Percentiles rank a stretch among this genome's conserved stretches.
Evolutionary conservation across 2,329 filamentous ascomycete species (phyloP).

Genomic region (Macrophomina tecta): DNA sequence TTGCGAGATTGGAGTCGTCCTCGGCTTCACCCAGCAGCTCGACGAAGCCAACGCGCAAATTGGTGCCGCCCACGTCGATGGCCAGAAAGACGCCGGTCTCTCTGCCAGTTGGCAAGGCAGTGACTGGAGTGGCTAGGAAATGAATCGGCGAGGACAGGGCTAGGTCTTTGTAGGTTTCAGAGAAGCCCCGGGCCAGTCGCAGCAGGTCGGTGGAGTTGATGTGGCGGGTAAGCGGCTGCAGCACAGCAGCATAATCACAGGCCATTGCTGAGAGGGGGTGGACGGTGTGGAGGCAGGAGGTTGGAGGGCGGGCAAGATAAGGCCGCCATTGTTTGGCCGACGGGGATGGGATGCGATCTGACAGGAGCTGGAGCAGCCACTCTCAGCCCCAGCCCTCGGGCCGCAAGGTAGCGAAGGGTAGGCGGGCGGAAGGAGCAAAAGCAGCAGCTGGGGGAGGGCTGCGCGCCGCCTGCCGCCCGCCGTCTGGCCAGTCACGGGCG

Average conservation of each 20-base stretch:
- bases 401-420: background rate
- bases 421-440: constrained; percentile 5
- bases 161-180: constrained; percentile 42
- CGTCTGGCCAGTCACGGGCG: no score
- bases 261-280: constrained; percentile 4
- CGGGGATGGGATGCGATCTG: background rate
- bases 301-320: background rate
- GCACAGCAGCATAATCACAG: constrained; percentile 12
- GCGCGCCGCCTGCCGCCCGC: background rate
- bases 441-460: background rate
- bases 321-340: background rate
- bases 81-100: constrained; percentile 64
- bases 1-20: constrained; percentile 36
- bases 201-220: constrained; percentile 41
- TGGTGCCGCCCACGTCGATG: constrained; percentile 67
- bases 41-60: constrained; percentile 71
- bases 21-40: constrained; percentile 60
- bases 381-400: background rate
- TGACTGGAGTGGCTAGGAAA: constrained; percentile 49
- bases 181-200: constrained; percentile 42
- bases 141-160: constrained; percentile 45
- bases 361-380: background rate
- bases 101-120: constrained; percentile 59
- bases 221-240: constrained; percentile 42
- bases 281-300: background rate